Evolutionary conservation across 495 filamentous ascomycete genomes (phyloP).

Genomic region (Penicillium macrosclerotiorum): DNA sequence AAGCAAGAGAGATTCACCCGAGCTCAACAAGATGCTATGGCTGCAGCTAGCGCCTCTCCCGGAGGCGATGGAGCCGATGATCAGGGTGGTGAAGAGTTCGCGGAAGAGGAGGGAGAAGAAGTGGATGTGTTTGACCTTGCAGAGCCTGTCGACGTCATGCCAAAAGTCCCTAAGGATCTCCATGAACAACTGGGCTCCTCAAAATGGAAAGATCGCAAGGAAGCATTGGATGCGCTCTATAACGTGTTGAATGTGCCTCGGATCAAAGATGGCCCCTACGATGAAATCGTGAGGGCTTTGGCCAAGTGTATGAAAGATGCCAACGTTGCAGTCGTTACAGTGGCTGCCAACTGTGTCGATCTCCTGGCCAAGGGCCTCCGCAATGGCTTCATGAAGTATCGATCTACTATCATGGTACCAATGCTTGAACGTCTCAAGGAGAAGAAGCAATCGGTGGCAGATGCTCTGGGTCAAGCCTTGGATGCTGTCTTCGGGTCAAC

Average conservation of each 20-base stretch:
- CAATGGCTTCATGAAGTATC: slow-evolving; percentile 75
- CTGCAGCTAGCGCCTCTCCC: slow-evolving; percentile 58
- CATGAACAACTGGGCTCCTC: slow-evolving; percentile 78
- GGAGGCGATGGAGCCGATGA: slow-evolving; percentile 43
- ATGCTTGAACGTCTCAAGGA: slow-evolving; percentile 96
- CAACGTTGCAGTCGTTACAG: slow-evolving; percentile 91
- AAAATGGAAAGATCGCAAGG: slow-evolving; percentile 99
- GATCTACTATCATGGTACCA: slow-evolving; percentile 72
- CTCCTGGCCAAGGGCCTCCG: slow-evolving; percentile 86
- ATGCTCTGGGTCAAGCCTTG: slow-evolving; percentile 80
- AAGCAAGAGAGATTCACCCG: slow-evolving; percentile 89
- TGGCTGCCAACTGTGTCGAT: slow-evolving; percentile 92
- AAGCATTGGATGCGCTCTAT: slow-evolving; percentile 82
- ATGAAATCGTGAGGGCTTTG: slow-evolving; percentile 74
- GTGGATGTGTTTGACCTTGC: slow-evolving; percentile 84
- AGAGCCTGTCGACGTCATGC: slow-evolving; percentile 81
- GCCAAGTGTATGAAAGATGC: slow-evolving; percentile 99
- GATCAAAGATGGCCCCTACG: slow-evolving; percentile 87
- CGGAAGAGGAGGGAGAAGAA: slow-evolving; percentile 69
- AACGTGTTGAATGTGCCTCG: slow-evolving; percentile 76
- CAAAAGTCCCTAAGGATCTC: slow-evolving; percentile 81
- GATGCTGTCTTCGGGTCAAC: slow-evolving; percentile 84
- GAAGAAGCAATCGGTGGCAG: slow-evolving; percentile 87
- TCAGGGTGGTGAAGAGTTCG: slow-evolving; percentile 58
- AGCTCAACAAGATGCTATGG: slow-evolving; percentile 82